Base-by-base conservation (phyloP, 352 stramenopile genomes). In the Phytophthora vignae region DNA sequence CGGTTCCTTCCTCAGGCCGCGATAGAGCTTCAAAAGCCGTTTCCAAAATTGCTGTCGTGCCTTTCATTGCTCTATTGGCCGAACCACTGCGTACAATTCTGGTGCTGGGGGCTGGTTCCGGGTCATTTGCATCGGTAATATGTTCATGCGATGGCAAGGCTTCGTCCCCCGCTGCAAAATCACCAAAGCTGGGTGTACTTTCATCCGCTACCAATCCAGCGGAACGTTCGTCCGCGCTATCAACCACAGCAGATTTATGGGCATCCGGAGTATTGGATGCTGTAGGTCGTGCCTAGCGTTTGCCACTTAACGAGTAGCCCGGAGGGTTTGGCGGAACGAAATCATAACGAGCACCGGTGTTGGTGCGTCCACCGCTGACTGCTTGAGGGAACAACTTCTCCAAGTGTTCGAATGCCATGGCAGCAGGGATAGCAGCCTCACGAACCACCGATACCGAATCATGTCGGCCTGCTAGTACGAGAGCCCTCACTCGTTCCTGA, bases 371-470 rank as follows among this genome's bases (percentile, higher is more conserved):
- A 0, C 9, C 50, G 38, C 19, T 48, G 53, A 9, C 5, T 52
- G 40, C 1, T 42, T 49, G 59, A 21, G 80, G 67, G 76, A n/a
- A 84, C 19, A 75, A 40, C 27, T 83, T 84, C 6, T 78, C 71
- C 4, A 88, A 44, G 33, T 60, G 74, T 46, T 86, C 75, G 65
- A 90, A 87, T 11, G 76, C 63, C 17, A 78, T 68, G 15, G 58
- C 70, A 6, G 81, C 73, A 15, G 67, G 67, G n/a, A 81, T 78
- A 0, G 82, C 79, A 27, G 79, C 84, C 53, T 90, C 81, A 4
- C 85, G 77, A 55, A 92, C 83, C 11, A 76, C 68, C 8, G 81
- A 92, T 1, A 86, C 74, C 4, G 82, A 74, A 62, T 90, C 82
- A 15, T 88, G 84, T 6, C 84, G 81, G 1, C 70, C 79, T 19